Conservation (phyloP, 2,329 filamentous ascomycete genomes). For the Aureobasidium leucospermi region DNA sequence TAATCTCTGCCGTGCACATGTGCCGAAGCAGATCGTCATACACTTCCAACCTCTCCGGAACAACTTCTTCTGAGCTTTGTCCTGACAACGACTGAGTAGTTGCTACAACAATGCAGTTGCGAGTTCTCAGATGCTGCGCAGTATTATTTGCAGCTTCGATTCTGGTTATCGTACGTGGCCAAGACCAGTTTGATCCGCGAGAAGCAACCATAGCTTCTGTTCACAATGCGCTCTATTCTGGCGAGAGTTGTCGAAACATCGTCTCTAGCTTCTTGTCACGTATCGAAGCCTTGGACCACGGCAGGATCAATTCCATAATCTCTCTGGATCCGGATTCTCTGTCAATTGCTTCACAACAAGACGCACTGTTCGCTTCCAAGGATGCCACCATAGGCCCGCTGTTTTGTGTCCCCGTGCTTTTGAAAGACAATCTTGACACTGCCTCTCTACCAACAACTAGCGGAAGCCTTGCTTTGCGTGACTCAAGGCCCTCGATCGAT, state of each 20-base stretch:
- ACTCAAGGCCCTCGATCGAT: slow-evolving; percentile 37
- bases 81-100: not conserved
- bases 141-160: not conserved
- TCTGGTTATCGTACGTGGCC: not conserved
- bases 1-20: not conserved
- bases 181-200: slow-evolving; percentile 40
- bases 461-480: slow-evolving; percentile 43
- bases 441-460: slow-evolving; percentile 51
- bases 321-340: slow-evolving; percentile 45
- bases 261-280: slow-evolving; percentile 50
- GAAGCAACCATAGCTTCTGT: slow-evolving; percentile 53
- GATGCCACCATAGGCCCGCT: slow-evolving; percentile 45
- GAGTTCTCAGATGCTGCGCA: not conserved
- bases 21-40: not conserved
- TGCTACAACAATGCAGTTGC: not conserved
- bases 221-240: slow-evolving; percentile 48
- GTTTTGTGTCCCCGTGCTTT: slow-evolving; percentile 54
- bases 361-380: slow-evolving; percentile 38
- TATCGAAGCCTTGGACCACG: slow-evolving; percentile 48
- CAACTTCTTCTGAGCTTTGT: not conserved
- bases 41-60: not conserved
- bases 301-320: slow-evolving; percentile 51
- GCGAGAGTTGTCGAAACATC: slow-evolving; percentile 47
- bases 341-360: slow-evolving; percentile 42
- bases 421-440: slow-evolving; percentile 60